Conservation (phyloP, 495 filamentous ascomycete species). For the Entonaema liquescens region DNA sequence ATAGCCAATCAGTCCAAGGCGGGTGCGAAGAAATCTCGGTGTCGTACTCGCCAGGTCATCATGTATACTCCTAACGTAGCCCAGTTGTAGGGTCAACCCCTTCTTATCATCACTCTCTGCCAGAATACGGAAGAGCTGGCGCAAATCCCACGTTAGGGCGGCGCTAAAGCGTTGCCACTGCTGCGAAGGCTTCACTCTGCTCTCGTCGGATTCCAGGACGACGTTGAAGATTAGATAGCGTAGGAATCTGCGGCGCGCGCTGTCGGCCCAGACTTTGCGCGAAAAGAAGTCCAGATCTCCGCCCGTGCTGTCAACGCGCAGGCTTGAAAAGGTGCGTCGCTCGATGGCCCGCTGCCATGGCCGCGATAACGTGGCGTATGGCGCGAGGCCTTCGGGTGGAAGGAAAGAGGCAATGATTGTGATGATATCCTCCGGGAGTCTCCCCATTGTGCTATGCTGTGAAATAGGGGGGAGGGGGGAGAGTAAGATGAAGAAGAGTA, state of each 20-base stretch:
- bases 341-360: constrained; percentile 1
- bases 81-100: neutral
- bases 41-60: neutral
- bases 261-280: neutral
- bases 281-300: neutral
- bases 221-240: neutral
- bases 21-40: neutral
- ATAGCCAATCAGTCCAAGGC: neutral
- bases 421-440: neutral
- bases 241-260: neutral
- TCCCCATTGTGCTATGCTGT: neutral
- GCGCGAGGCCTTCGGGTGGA: neutral
- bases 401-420: neutral
- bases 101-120: neutral
- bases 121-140: neutral
- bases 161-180: neutral
- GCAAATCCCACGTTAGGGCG: neutral
- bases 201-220: neutral
- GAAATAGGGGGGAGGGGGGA: neutral
- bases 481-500: too few relatives aligned
- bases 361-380: neutral
- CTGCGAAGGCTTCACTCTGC: neutral
- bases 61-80: neutral
- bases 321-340: neutral
- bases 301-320: neutral